Evolutionary conservation across 129 eudicot species (phyloP).

Genomic region (Ambrosia trifida): DNA sequence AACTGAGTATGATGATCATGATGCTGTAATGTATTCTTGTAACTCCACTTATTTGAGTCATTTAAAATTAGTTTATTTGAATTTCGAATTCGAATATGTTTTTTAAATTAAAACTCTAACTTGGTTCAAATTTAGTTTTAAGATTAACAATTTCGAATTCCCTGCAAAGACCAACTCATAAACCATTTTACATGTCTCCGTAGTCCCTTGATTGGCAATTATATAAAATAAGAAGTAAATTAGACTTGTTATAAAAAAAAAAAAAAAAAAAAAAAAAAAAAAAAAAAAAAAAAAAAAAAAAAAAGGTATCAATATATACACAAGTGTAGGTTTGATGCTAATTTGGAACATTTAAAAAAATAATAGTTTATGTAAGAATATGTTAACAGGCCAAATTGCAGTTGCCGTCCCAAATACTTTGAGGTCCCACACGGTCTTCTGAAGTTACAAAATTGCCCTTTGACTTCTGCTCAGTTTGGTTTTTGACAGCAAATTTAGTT

Average conservation of each 20-base stretch:
- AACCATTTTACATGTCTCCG: too few relatives aligned
- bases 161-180: too few relatives aligned
- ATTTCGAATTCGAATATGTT: too few relatives aligned
- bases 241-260: too few relatives aligned
- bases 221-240: too few relatives aligned
- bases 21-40: too few relatives aligned
- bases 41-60: too few relatives aligned
- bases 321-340: not conserved
- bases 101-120: too few relatives aligned
- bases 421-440: constrained; percentile 23
- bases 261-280: not conserved
- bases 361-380: constrained; percentile 6
- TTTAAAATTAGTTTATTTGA: too few relatives aligned
- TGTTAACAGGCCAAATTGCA: constrained; percentile 11
- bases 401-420: constrained; percentile 29
- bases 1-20: too few relatives aligned
- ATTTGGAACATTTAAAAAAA: not conserved
- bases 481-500: not conserved
- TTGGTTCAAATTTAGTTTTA: not conserved
- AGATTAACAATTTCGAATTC: not conserved
- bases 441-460: constrained; percentile 20
- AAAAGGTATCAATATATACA: not conserved
- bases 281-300: not conserved
- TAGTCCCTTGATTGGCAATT: too few relatives aligned
- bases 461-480: not conserved